Evolutionary conservation across 345 rosid genomes (phyloP).

Genomic region (Mallotus nudiflorus): DNA sequence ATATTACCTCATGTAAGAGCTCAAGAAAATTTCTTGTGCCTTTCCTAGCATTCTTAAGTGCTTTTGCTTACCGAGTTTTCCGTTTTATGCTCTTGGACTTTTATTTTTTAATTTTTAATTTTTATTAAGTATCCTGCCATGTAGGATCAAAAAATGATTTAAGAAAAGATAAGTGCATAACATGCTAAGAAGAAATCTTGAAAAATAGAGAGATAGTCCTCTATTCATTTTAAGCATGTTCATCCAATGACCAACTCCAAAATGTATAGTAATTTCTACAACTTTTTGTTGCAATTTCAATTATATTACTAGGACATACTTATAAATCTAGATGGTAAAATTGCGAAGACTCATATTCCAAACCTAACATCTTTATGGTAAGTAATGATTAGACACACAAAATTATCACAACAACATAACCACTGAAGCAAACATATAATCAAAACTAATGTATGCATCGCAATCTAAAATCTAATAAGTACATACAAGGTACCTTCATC

Average conservation of each 20-base stretch:
- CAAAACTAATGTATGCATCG: too few relatives aligned
- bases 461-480: too few relatives aligned
- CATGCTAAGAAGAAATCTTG: too few relatives aligned
- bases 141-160: constrained; percentile 2
- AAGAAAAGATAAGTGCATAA: too few relatives aligned
- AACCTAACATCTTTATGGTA: not conserved
- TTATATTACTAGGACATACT: not conserved
- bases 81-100: constrained; percentile 71
- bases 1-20: constrained; percentile 74
- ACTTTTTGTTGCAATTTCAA: not conserved
- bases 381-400: too few relatives aligned
- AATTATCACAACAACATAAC: too few relatives aligned
- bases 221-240: not conserved
- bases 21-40: constrained; percentile 87
- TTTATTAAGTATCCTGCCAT: constrained; percentile 60
- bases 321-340: not conserved
- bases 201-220: too few relatives aligned
- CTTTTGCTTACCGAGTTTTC: constrained; percentile 95
- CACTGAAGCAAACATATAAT: too few relatives aligned
- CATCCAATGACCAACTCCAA: not conserved
- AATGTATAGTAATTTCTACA: not conserved
- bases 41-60: constrained; percentile 85
- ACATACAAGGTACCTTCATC: constrained; percentile 80
- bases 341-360: not conserved
- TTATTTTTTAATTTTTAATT: too few relatives aligned